Evolutionary conservation across 257 asterid genomes (phyloP).

Genomic region (Leonotis leonurus): DNA sequence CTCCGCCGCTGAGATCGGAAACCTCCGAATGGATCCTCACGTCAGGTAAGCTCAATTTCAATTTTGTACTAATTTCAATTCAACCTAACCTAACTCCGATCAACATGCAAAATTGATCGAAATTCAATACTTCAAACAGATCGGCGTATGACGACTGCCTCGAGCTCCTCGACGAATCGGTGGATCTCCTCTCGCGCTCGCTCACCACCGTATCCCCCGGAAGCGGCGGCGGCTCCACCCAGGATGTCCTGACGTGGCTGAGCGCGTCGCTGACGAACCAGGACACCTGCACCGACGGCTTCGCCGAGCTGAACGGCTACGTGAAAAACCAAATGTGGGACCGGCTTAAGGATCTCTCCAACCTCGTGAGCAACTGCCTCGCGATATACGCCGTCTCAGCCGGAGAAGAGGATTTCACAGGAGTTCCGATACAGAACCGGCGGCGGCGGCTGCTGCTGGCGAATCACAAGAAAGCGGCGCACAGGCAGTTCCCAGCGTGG

Average conservation of each 20-base stretch:
- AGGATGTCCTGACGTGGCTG: slow-evolving; percentile 88
- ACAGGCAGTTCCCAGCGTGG: slow-evolving; percentile 65
- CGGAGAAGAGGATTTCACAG: slow-evolving; percentile 52
- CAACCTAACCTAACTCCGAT: background rate
- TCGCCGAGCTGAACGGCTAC: slow-evolving; percentile 43
- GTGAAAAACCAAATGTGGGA: slow-evolving; percentile 48
- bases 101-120: background rate
- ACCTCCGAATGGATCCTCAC: slow-evolving; percentile 51
- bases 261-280: slow-evolving; percentile 90
- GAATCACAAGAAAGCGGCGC: too few species aligned
- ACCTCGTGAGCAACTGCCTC: slow-evolving; percentile 82
- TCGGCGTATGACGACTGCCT: slow-evolving; percentile 84
- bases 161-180: slow-evolving; percentile 77
- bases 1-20: slow-evolving; percentile 47
- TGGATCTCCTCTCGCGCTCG: slow-evolving; percentile 58
- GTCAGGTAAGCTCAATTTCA: slow-evolving; percentile 31
- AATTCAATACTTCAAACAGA: slow-evolving; percentile 12
- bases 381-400: slow-evolving; percentile 66
- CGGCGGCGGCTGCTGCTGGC: slow-evolving; percentile 32
- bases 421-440: slow-evolving; percentile 71
- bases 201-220: slow-evolving; percentile 40
- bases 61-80: too few species aligned
- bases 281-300: slow-evolving; percentile 88
- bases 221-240: slow-evolving; percentile 37
- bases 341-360: slow-evolving; percentile 59